Evolutionary conservation across 768 basidiomycete genomes (phyloP).

Genomic region (Amanita inopinata): DNA sequence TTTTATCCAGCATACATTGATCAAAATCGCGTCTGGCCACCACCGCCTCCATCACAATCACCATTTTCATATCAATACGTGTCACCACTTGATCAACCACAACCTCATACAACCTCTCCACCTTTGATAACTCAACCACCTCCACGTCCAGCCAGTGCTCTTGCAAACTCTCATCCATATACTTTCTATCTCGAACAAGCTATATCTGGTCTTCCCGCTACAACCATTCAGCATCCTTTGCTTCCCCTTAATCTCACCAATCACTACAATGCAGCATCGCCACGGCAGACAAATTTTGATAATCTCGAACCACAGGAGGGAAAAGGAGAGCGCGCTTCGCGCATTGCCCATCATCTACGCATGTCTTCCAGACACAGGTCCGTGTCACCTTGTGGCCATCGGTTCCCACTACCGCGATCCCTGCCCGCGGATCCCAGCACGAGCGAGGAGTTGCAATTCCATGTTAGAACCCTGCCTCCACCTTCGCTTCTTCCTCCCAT

Average conservation of each 20-base stretch:
- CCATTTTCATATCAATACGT: constrained; percentile 25
- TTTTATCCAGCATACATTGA: constrained; percentile 30
- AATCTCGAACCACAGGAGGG: constrained; percentile 39
- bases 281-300: constrained; percentile 12
- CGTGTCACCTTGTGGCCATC: constrained; percentile 52
- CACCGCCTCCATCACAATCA: constrained; percentile 22
- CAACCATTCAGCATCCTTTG: constrained; percentile 18
- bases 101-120: constrained; percentile 4
- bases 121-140: constrained; percentile 11
- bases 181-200: constrained; percentile 12
- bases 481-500: neutral
- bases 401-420: constrained; percentile 31
- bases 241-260: constrained; percentile 21
- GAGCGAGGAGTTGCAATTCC: neutral
- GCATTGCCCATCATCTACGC: constrained; percentile 50
- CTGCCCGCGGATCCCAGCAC: neutral
- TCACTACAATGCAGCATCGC: constrained; percentile 15
- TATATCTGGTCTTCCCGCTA: constrained; percentile 27
- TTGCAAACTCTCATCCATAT: constrained; percentile 20
- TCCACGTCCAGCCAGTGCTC: constrained; percentile 43
- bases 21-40: constrained; percentile 43
- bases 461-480: constrained; percentile 7
- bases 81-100: constrained; percentile 15
- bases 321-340: constrained; percentile 50
- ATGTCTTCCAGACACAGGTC: constrained; percentile 48